Evolutionary conservation across 768 basidiomycete genomes (phyloP).

Genomic region (Russula compacta): DNA sequence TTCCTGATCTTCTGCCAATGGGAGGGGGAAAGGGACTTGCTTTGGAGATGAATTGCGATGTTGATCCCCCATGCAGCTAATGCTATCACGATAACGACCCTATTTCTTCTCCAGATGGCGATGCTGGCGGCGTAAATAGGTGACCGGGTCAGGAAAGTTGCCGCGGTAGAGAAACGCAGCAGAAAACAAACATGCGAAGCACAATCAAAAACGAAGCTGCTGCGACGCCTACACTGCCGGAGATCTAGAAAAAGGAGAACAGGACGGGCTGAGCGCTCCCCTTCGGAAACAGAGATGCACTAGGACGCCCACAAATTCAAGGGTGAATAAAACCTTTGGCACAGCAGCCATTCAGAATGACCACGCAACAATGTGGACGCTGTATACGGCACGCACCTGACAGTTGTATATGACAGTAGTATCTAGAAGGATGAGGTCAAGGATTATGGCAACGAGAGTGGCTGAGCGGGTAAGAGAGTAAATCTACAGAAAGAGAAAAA

Average conservation of each 20-base stretch:
- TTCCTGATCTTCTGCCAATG: too few species aligned
- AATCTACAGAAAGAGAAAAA: background rate
- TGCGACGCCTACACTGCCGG: background rate
- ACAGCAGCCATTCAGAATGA: background rate
- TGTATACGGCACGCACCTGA: background rate
- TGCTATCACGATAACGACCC: background rate
- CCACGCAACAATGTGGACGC: background rate
- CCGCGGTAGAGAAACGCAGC: too few species aligned
- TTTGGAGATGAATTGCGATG: background rate
- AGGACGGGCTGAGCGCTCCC: background rate
- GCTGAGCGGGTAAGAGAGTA: background rate
- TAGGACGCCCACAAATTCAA: background rate
- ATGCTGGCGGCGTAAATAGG: background rate
- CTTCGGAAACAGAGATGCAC: background rate
- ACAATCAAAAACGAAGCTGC: background rate
- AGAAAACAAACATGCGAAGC: constrained; percentile 6
- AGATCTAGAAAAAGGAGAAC: background rate
- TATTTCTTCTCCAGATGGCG: constrained; percentile 1
- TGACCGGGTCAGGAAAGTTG: too few species aligned
- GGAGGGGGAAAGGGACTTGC: background rate
- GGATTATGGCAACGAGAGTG: background rate
- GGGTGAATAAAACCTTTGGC: background rate
- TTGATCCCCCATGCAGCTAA: background rate
- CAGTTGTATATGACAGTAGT: background rate
- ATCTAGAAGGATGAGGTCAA: background rate